Evolutionary conservation across 2,329 filamentous ascomycete genomes (phyloP).

Genomic region (Phialophora macrospora): DNA sequence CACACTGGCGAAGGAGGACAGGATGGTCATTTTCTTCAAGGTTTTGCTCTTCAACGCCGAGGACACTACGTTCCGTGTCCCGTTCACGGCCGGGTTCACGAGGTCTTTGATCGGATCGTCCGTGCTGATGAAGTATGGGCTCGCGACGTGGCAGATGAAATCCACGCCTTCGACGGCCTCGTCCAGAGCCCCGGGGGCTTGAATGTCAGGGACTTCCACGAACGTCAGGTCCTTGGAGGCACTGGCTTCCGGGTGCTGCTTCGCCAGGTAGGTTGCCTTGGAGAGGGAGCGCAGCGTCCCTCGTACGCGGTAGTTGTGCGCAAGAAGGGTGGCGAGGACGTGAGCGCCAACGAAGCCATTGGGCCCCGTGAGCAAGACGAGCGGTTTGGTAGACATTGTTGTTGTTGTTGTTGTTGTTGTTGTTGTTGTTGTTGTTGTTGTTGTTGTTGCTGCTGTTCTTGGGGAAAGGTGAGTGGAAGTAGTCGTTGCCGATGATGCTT

Average conservation of each 20-base stretch:
- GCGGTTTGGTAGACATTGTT: conserved; percentile 24
- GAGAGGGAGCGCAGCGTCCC: conserved; percentile 30
- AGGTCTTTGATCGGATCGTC: conserved; percentile 42
- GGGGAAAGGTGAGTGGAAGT: not conserved
- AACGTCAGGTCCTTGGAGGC: conserved; percentile 22
- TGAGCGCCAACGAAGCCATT: conserved; percentile 33
- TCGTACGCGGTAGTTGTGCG: conserved; percentile 23
- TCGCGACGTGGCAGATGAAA: conserved; percentile 36
- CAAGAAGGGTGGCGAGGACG: conserved; percentile 23
- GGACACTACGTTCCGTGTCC: conserved; percentile 38
- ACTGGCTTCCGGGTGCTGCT: conserved; percentile 17
- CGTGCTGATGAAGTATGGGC: conserved; percentile 36
- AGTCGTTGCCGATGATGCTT: not conserved
- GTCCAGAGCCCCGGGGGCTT: conserved; percentile 32
- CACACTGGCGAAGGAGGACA: conserved; percentile 58
- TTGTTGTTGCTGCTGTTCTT: not conserved
- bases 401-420: not conserved
- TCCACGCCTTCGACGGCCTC: conserved; percentile 21
- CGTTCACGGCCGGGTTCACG: conserved; percentile 39
- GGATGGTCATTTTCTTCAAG: conserved; percentile 52
- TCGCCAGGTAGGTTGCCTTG: conserved; percentile 21
- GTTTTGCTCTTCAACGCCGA: conserved; percentile 34
- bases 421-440: not conserved
- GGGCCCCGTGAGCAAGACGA: conserved; percentile 32
- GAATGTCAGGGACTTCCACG: conserved; percentile 24